Base-by-base conservation (phyloP, 2,329 filamentous ascomycete genomes). In the Cytospora paraplurivora region DNA sequence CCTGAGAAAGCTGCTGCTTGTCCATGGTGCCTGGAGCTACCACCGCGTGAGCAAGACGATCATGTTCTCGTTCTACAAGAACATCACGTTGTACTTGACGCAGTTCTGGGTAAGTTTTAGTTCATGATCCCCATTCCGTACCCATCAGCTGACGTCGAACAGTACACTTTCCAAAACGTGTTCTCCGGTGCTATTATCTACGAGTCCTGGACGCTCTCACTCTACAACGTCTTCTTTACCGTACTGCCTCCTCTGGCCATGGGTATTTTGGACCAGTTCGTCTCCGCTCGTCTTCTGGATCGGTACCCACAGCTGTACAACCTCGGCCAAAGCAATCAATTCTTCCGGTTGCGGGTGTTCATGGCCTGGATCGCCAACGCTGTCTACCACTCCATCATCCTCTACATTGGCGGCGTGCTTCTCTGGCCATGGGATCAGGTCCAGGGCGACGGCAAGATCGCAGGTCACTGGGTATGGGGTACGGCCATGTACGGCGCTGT, bases 181-280 rank as follows among this genome's bases (percentile, higher is more conserved):
- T 99, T 98, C 77, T 98, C 94, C 1, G 95, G 95, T 58, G 90
- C 97, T 75, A 92, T 98, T 73, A 98, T 99, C 74, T 98, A 93
- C 83, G 95, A 99, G 78, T 98, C 95, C 11, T 99, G 96, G 96
- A 97, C 93, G 0, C 81, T 99, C n/a, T 97, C 94, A 8, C 96
- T 98, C 79, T 99, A 97, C 83, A 99, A 99, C 81, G 93, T 99
- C 75, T 90, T 99, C 75, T 99, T 96, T 80, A 99, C 95, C 0
- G 90, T 96, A 21, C 81, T 97, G 19, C 95, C 95, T 17, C 95
- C 95, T 1, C 89, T 99, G 65, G 94, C 92, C 1, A 89, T 99
- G 73, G 95, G 95, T 70, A 96, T 99, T 68, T 92, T 97, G 68
- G 96, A 99, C 75, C 96, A 99, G 74, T 98, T 96, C 77, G 93